Evolutionary conservation across 2,329 filamentous ascomycete species (phyloP), one percentile per base, ranked within the genome.

Genomic region (Ciborinia camelliae): DNA sequence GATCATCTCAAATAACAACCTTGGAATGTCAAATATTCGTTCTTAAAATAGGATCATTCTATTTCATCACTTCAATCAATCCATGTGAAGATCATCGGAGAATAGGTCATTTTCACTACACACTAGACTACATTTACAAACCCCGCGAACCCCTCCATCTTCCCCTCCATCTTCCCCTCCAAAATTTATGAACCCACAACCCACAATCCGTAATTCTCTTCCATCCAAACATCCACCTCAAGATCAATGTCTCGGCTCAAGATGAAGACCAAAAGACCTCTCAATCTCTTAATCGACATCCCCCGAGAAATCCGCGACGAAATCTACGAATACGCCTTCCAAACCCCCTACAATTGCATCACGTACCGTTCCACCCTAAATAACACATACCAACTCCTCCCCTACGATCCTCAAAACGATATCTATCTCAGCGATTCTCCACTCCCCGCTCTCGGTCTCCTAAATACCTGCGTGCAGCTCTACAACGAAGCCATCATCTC

Each of bases 371-470:
- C 23, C 26, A 64, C 62, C 5, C 15, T 41, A 12, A 48, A 26
- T 6, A 28, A 47, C 23, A 59, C 53, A 6, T 64, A 48, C 23
- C 43, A 48, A 30, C 30, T 64, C 23, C 37, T 59, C 14, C 32
- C 54, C 9, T 60, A 64, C 35, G 62, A 64, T 30, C 43, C 54
- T 3, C 62, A 64, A 59, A 64, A 64, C 45, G 62, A 64, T 28
- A 23, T 30, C 15, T 59, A 43, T 39, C 35, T 59, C 9, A 47
- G 50, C 2, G 18, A 20, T 3, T 57, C 28, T 28, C 45, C 62
- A 4, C 45, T 64, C 9, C 53, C 45, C 18, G 43, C 41, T n/a
- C 41, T 59, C 26, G 62, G 32, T 35, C 53, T 64, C 0, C 35
- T 64, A 6, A 50, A 32, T 9, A 50, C 54, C 1, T 59, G 54